Evolutionary conservation across 345 rosid species (phyloP), one percentile per base, ranked within the genome.

Genomic region (Lepidium aucheri): DNA sequence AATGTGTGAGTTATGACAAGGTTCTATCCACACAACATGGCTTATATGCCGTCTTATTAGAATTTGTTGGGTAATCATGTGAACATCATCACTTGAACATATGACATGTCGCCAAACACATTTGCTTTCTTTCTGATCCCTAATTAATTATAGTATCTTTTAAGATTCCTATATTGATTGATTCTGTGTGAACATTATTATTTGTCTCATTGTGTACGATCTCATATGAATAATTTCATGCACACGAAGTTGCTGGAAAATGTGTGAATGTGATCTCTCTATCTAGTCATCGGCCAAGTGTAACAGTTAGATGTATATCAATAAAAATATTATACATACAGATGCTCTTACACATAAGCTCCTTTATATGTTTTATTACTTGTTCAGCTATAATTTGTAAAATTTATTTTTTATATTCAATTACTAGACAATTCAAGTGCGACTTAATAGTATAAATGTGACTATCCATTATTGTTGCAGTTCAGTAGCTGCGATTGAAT

Each of bases 61-160:
- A 39, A 28, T 54, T 45, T 63, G 18, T 63, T 53, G 44, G 59
- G 53, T 11, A 18, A 63, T 46, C 75, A 63, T 63, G 75, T 54
- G 75, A 56, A 63, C 65, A 47, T 55, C 45, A 38, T 39, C 52
- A 32, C 42, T 45, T 53, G 43, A 28, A 36, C 17, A 17, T 9
- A 53, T 40, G 61, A 63, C 55, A 44, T 22, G 30, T 47, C 43
- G 40, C 34, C 15, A 24, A 44, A 35, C 41, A 62, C 51, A 63
- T 53, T 44, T 18, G 16, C 4, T 35, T 26, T 4, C 30, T 5
- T 34, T 45, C 14, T 52, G 38, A 5, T 28, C 44, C 54, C 28
- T 20, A 34, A 22, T 69, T 33, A 28, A 6, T 28, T 26, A 28
- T 28, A 60, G 53, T 20, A 15, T 32, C n/a, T 14, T 39, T 59